Evolutionary conservation across 2,329 filamentous ascomycete genomes (phyloP).

Genomic region (Microsporum audouinii): DNA sequence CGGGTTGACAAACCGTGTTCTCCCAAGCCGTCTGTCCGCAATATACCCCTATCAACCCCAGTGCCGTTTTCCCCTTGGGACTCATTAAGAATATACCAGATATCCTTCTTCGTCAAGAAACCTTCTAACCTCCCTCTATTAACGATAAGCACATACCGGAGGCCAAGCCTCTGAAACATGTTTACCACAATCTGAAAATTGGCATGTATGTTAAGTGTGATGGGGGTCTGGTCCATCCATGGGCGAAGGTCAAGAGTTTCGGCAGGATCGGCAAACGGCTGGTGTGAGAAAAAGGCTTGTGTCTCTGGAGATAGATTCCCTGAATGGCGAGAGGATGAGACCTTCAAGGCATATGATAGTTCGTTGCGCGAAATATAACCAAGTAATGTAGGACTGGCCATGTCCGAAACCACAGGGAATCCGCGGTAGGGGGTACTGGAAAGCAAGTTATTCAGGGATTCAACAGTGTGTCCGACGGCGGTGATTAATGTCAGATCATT

Average conservation of each 20-base stretch:
- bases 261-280: slow-evolving; percentile 65
- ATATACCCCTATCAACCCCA: slow-evolving; percentile 21
- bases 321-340: slow-evolving; percentile 40
- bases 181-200: slow-evolving; percentile 73
- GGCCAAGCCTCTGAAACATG: slow-evolving; percentile 89
- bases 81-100: slow-evolving; percentile 84
- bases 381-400: slow-evolving; percentile 64
- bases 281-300: slow-evolving; percentile 74
- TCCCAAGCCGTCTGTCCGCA: slow-evolving; percentile 19
- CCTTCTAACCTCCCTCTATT: slow-evolving; percentile 74
- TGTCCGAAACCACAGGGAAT: slow-evolving; percentile 78
- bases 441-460: slow-evolving; percentile 59
- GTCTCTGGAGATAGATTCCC: slow-evolving; percentile 54
- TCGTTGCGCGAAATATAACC: slow-evolving; percentile 93
- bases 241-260: slow-evolving; percentile 76
- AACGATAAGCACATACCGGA: slow-evolving; percentile 80
- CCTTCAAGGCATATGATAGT: slow-evolving; percentile 65
- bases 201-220: slow-evolving; percentile 68
- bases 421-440: slow-evolving; percentile 68
- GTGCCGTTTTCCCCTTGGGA: slow-evolving; percentile 44
- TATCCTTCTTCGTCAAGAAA: slow-evolving; percentile 90
- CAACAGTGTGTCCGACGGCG: slow-evolving; percentile 77
- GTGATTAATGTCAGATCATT: slow-evolving; percentile 84
- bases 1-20: slow-evolving; percentile 21
- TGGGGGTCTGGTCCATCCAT: slow-evolving; percentile 98